Conservation (phyloP, 2,329 filamentous ascomycete species). For the Trichoderma aggressivum region DNA sequence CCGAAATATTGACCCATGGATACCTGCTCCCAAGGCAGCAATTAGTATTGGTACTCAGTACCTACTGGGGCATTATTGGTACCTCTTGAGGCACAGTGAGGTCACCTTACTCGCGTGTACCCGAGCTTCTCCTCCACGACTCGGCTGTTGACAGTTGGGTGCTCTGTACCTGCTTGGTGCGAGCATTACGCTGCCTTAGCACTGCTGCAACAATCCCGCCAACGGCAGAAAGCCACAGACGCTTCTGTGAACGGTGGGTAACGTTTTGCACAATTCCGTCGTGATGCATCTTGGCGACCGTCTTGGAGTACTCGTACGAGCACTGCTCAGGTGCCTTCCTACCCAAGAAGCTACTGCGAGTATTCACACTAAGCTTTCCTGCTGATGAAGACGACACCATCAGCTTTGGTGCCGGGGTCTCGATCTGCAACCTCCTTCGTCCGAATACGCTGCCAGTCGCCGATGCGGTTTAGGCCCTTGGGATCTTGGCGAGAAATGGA, state of each 20-base stretch:
- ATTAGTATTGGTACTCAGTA: neutral
- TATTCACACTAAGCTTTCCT: neutral
- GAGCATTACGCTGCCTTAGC: neutral
- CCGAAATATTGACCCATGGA: neutral
- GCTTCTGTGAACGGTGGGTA: neutral
- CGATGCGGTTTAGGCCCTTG: neutral
- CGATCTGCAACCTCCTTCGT: neutral
- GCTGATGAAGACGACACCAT: neutral
- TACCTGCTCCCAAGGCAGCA: neutral
- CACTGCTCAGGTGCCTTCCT: neutral
- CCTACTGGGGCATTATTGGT: neutral
- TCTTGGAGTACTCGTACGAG: neutral
- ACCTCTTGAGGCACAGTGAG: constrained; percentile 3
- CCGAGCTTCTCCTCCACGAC: neutral
- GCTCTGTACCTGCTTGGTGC: constrained; percentile 8
- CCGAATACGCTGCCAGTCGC: neutral
- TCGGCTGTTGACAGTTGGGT: neutral
- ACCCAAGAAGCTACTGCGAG: neutral
- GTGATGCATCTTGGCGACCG: neutral
- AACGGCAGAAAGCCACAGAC: neutral
- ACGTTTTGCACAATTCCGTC: neutral
- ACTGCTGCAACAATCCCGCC: neutral
- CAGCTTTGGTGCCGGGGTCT: neutral
- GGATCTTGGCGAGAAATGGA: neutral
- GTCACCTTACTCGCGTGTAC: constrained; percentile 14